These are phyloP conservation scores for Dalbergia cultrata DNA, from an alignment of 306 rosid species.

Conservation along the genomic window DNA sequence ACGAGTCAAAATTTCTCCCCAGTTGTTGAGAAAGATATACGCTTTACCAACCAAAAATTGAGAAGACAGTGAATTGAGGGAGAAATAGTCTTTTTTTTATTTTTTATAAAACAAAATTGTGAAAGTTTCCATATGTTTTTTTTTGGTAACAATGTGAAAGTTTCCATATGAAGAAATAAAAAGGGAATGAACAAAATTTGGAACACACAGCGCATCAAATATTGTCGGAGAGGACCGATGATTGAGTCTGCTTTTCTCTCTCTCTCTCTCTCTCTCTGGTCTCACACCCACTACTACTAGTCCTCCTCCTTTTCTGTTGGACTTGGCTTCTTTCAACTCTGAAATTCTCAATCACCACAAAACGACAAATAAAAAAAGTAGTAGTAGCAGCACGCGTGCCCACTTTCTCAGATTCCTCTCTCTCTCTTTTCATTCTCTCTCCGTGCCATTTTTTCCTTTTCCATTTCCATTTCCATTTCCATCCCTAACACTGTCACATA, in stretches of 20 bases:
- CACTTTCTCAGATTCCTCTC: constrained; percentile 73
- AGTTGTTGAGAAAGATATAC: not conserved
- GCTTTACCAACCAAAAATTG: not conserved
- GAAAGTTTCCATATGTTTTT: constrained; percentile 42
- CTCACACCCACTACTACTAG: constrained; percentile 23
- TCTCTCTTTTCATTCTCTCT: constrained; percentile 5
- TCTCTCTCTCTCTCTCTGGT: not conserved
- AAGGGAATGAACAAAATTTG: not conserved
- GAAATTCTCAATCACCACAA: constrained; percentile 58
- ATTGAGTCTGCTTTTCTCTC: constrained; percentile 22
- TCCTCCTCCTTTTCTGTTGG: not conserved
- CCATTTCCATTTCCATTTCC: not conserved
- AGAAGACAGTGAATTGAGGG: constrained; percentile 3
- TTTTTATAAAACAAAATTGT: not conserved
- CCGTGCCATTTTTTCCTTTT: not conserved
- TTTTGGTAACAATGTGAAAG: too few species aligned
- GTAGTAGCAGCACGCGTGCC: constrained; percentile 78
- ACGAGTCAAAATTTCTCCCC: too few species aligned
- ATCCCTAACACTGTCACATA: not conserved
- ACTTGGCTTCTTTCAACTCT: constrained; percentile 45
- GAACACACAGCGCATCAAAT: constrained; percentile 14
- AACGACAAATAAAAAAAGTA: constrained; percentile 69
- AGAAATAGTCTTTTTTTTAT: not conserved
- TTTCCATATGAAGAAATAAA: constrained; percentile 45
- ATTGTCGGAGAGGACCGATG: constrained; percentile 32